Conservation (phyloP, 768 basidiomycete genomes). For the Ramaria sp. region DNA sequence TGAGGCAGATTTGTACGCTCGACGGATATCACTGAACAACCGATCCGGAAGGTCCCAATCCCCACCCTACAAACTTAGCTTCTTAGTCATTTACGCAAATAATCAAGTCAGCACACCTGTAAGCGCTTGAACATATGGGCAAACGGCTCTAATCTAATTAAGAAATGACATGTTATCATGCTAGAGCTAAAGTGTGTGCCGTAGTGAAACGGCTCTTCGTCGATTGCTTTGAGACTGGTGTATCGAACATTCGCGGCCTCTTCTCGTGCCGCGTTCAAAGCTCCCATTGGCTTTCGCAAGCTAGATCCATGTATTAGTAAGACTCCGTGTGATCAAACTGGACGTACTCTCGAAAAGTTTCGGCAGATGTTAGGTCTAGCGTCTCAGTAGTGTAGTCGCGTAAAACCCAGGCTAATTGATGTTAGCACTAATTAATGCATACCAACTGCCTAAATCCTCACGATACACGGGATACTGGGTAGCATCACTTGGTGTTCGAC, state of each 20-base stretch:
- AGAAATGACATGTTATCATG: slow-evolving; percentile 93
- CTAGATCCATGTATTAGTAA: slow-evolving; percentile 27
- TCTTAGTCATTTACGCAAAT: not conserved
- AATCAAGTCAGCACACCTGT: slow-evolving; percentile 29
- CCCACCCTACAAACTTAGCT: slow-evolving; percentile 54
- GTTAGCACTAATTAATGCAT: not conserved
- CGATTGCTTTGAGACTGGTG: slow-evolving; percentile 63
- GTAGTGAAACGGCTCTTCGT: slow-evolving; percentile 83
- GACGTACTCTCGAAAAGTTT: slow-evolving; percentile 65
- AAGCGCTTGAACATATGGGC: slow-evolving; percentile 93
- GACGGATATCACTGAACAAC: slow-evolving; percentile 72
- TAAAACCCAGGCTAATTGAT: slow-evolving; percentile 70
- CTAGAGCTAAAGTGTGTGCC: slow-evolving; percentile 95
- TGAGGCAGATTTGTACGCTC: slow-evolving; percentile 79
- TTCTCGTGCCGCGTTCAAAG: slow-evolving; percentile 60
- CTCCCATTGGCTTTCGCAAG: slow-evolving; percentile 84
- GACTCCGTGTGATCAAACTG: not conserved
- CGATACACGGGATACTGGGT: slow-evolving; percentile 92
- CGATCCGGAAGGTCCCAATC: slow-evolving; percentile 92
- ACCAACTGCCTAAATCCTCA: slow-evolving; percentile 23
- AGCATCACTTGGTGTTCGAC: slow-evolving; percentile 88
- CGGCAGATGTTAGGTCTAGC: slow-evolving; percentile 52
- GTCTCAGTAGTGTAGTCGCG: slow-evolving; percentile 68
- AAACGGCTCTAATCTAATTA: slow-evolving; percentile 83
- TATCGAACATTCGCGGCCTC: slow-evolving; percentile 74